These are phyloP conservation scores for Ogataea sp. DNA, from an alignment of 805 yeast species.

Conservation along the genomic window DNA sequence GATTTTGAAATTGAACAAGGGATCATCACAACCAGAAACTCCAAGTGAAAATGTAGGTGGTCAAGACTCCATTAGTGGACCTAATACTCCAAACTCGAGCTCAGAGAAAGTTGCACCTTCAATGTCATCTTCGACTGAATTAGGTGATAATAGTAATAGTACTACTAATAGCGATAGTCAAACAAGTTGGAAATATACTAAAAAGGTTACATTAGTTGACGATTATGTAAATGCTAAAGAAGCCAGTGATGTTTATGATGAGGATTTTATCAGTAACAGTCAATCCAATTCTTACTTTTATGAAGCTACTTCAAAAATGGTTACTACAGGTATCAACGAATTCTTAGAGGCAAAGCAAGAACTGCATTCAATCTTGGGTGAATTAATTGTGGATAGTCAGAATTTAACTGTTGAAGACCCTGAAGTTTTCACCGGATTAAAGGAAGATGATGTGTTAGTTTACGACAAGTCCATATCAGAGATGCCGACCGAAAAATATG, in stretches of 20 bases:
- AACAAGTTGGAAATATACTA: background rate
- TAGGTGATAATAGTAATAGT: too few species aligned
- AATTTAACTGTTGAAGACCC: constrained; percentile 66
- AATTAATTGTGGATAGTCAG: constrained; percentile 61
- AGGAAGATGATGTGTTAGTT: constrained; percentile 43
- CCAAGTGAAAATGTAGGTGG: background rate
- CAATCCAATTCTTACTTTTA: constrained; percentile 13
- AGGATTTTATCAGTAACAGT: background rate
- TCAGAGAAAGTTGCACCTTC: background rate
- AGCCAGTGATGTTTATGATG: constrained; percentile 1
- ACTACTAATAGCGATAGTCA: background rate
- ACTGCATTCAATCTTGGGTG: constrained; percentile 51
- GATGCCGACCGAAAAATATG: constrained; percentile 39
- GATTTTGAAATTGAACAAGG: constrained; percentile 20
- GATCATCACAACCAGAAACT: constrained; percentile 5
- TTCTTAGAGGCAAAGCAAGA: constrained; percentile 70
- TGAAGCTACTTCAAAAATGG: constrained; percentile 23
- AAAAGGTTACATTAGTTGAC: constrained; percentile 15
- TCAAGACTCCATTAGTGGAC: background rate
- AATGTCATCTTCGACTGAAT: background rate
- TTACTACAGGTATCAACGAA: constrained; percentile 49
- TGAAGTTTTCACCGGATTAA: constrained; percentile 58
- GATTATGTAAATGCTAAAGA: constrained; percentile 11
- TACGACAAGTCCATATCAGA: constrained; percentile 31
- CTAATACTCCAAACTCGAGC: background rate